Base-by-base conservation (phyloP, 306 rosid species). In the Trifolium subterraneum region DNA sequence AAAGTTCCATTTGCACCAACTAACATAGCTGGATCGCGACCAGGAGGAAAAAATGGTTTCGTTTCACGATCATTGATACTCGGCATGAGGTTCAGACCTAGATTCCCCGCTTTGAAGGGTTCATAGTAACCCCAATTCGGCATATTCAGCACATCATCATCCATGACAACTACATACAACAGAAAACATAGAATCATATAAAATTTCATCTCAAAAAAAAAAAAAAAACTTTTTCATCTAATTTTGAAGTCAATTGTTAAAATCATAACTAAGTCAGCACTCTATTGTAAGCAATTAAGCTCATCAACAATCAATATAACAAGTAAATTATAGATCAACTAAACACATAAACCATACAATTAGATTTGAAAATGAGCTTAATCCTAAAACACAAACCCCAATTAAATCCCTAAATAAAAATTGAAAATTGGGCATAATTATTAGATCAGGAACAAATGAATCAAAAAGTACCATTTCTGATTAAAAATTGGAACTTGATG, bases 81-180 rank as follows among this genome's bases (percentile, higher is more conserved):
- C 48, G 98, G 84, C 96, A 93, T 89, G 75, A 93, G 98, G 86
- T 91, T 97, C 71, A 93, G 90, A 55, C 97, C 91, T 33, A 91
- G 97, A 77, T 91, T 96, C 29, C 92, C 91, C 23, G 91, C 91
- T 70, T 90, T 93, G 71, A 88, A 88, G 45, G 97, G 88, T 76
- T 93, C 98, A 83, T 91, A 93, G 69, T 88, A 93, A 59, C 97
- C 96, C 98, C 98, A 93, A 77, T 91, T 91, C 74, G 94, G 87
- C 91, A 93, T 93, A 84, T 91, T 93, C 86, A 93, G 70, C 8
- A 90, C 87, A 85, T 93, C 97, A 76, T 90, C 97, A 69, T 93
- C 98, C 98, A 93, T 93, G 54, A 54, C 64, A 88, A 84, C 98
- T 91, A 86, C 80, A 84, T 0, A 50, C 75, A 83, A 69, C 70